These are phyloP conservation scores for Malus hybrid DNA, from an alignment of 331 rosid genomes.

Conservation along the genomic window DNA sequence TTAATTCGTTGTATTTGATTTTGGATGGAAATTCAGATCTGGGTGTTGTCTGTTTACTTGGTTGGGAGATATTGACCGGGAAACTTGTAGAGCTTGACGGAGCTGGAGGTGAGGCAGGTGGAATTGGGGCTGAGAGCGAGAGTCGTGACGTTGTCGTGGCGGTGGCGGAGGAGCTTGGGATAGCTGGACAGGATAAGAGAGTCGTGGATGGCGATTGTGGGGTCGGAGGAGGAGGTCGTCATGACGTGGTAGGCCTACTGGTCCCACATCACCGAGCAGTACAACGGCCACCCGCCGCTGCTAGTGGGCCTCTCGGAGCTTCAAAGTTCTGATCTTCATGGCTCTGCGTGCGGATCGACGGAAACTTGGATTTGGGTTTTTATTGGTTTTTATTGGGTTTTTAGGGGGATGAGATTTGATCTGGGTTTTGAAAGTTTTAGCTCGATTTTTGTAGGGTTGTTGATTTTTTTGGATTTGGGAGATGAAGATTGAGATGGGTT, in stretches of 20 bases:
- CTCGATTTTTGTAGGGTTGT: no score
- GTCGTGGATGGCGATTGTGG: conserved; percentile 63
- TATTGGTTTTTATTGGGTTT: background rate
- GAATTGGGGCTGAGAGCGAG: conserved; percentile 40
- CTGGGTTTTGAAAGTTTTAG: no score
- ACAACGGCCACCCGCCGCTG: conserved; percentile 43
- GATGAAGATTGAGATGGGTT: no score
- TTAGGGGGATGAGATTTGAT: no score
- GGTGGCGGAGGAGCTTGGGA: conserved; percentile 76
- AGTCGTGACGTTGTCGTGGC: conserved; percentile 82
- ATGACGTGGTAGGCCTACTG: conserved; percentile 57
- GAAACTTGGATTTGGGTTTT: background rate
- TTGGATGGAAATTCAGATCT: no score
- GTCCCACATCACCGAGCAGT: conserved; percentile 90
- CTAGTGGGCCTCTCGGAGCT: conserved; percentile 62
- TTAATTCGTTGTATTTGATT: no score
- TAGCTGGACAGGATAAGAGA: conserved; percentile 50
- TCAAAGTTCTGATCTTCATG: conserved; percentile 78
- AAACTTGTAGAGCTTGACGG: no score
- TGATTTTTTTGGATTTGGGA: no score
- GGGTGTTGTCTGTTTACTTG: no score
- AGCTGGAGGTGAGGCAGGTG: no score
- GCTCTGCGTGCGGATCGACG: background rate
- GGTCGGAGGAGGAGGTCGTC: conserved; percentile 70
- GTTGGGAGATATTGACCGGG: no score